These are phyloP conservation scores for Moniliophthora roreri DNA, from an alignment of 1,284 basidiomycete species.

Conservation along the genomic window DNA sequence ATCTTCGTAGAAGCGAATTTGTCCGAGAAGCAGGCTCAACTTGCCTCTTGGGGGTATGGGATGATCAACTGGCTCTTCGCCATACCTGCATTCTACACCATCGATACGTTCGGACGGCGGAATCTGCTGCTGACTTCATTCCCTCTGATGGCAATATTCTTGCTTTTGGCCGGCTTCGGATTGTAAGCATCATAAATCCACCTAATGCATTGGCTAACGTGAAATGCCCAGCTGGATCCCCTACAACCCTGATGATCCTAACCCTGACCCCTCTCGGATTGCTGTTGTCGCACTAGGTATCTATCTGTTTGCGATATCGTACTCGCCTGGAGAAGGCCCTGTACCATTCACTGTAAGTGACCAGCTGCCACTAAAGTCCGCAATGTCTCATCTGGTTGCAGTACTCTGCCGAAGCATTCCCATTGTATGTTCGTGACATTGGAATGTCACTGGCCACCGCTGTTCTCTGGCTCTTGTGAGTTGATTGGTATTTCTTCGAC, in stretches of 20 bases:
- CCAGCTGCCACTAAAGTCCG: neutral
- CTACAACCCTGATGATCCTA: conserved; percentile 20
- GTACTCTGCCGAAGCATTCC: conserved; percentile 77
- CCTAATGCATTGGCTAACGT: too few relatives aligned
- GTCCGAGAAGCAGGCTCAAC: conserved; percentile 45
- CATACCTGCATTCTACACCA: conserved; percentile 54
- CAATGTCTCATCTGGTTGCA: conserved; percentile 9
- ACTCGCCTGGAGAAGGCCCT: conserved; percentile 77
- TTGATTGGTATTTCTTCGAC: too few relatives aligned
- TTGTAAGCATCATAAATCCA: too few relatives aligned
- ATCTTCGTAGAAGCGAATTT: conserved; percentile 41
- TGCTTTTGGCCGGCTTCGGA: conserved; percentile 61
- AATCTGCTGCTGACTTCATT: conserved; percentile 67
- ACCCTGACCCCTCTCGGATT: conserved; percentile 33
- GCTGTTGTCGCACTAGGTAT: conserved; percentile 59
- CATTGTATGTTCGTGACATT: conserved; percentile 69
- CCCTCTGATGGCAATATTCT: conserved; percentile 64
- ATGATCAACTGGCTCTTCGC: conserved; percentile 53
- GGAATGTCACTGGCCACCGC: conserved; percentile 72
- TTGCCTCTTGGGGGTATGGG: conserved; percentile 61
- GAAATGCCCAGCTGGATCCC: conserved; percentile 39
- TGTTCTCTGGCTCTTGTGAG: conserved; percentile 62
- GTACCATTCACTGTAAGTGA: conserved; percentile 66
- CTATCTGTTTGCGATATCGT: conserved; percentile 63
- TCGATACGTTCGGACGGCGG: conserved; percentile 71